phyloP scores from a whole-genome alignment of 1,284 basidiomycete species.

The Cutaneotrichosporon sp. region DNA sequence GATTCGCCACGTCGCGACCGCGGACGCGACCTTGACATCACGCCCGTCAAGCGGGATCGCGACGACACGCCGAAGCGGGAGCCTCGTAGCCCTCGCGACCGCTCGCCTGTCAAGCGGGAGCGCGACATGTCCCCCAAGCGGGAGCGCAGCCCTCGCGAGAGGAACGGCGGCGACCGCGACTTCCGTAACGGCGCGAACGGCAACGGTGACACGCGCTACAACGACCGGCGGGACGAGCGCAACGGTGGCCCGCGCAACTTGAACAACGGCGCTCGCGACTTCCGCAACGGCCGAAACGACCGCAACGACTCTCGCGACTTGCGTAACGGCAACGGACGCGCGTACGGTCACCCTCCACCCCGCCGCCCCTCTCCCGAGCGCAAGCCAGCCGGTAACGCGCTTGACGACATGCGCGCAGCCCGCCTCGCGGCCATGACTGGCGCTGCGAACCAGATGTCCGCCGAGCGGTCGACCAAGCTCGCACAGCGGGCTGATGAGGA shows the following conservation, averaged over 20 bases:
- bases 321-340: constrained; percentile 29
- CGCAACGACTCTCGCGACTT: constrained; percentile 16
- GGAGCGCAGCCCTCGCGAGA: constrained; percentile 5
- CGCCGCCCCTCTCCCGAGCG: constrained; percentile 31
- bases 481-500: constrained; percentile 42
- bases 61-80: constrained; percentile 1
- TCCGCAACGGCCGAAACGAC: constrained; percentile 1
- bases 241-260: background rate
- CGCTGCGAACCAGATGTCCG: constrained; percentile 62
- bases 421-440: constrained; percentile 81
- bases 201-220: no score
- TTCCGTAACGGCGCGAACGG: background rate
- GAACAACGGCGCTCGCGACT: background rate
- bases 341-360: constrained; percentile 28
- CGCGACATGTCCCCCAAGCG: constrained; percentile 6
- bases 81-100: background rate
- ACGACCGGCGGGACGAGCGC: background rate
- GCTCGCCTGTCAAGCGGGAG: constrained; percentile 1
- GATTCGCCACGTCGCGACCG: constrained; percentile 18
- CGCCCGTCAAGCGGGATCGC: constrained; percentile 9
- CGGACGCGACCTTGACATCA: constrained; percentile 31
- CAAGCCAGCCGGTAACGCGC: constrained; percentile 25
- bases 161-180: background rate
- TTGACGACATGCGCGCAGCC: constrained; percentile 67
- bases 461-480: constrained; percentile 38